phyloP scores from a whole-genome alignment of 805 yeast species.

The Yarrowia porcina region DNA sequence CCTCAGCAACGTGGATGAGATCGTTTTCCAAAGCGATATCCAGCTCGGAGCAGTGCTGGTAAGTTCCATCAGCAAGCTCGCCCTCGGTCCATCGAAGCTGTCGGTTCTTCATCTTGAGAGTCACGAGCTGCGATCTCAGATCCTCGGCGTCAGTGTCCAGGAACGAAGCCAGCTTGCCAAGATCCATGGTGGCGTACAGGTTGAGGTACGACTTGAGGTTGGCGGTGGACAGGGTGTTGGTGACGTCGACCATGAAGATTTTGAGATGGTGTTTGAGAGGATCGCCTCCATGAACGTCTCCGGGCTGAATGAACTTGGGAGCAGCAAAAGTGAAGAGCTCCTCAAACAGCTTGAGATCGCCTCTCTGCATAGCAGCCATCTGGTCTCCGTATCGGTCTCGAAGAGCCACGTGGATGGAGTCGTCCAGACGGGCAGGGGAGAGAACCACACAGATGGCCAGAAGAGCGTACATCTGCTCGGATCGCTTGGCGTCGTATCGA shows the following conservation, averaged over 20 bases:
- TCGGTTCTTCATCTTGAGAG: constrained; percentile 47
- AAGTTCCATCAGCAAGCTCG: constrained; percentile 44
- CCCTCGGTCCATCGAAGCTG: constrained; percentile 47
- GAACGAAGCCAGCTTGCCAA: constrained; percentile 44
- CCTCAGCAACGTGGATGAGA: constrained; percentile 45
- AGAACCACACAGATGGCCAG: constrained; percentile 47
- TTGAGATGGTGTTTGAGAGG: constrained; percentile 46
- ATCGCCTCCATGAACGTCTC: constrained; percentile 34
- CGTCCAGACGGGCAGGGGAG: constrained; percentile 49
- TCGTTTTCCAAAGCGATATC: constrained; percentile 45
- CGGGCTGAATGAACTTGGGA: constrained; percentile 48
- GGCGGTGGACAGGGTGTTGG: constrained; percentile 42
- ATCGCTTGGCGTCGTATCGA: constrained; percentile 46
- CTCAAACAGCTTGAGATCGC: constrained; percentile 44
- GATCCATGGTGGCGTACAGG: constrained; percentile 47
- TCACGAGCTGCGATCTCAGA: constrained; percentile 42
- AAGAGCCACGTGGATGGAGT: constrained; percentile 44
- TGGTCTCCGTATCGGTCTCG: constrained; percentile 50
- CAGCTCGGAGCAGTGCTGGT: constrained; percentile 44
- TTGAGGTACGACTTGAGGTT: constrained; percentile 47
- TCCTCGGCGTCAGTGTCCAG: constrained; percentile 41
- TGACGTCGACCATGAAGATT: constrained; percentile 45
- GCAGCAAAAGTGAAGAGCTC: constrained; percentile 48
- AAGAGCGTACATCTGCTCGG: constrained; percentile 52
- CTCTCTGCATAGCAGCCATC: constrained; percentile 43